Conservation (phyloP, 1,284 basidiomycete species). For the Xanthoconium separans region DNA sequence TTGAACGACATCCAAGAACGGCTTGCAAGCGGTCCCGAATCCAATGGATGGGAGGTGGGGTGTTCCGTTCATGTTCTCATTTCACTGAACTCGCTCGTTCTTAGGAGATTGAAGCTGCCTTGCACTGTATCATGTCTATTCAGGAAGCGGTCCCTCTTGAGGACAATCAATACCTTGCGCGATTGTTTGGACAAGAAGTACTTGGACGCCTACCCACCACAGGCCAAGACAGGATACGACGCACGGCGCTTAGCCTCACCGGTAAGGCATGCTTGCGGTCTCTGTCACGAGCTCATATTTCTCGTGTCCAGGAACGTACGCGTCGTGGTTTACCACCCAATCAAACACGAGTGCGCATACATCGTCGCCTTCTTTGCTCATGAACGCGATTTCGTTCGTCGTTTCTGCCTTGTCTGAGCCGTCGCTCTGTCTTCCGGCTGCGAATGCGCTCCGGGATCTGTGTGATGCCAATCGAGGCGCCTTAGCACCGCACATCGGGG, state of each 20-base stretch:
- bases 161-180: conserved; percentile 59
- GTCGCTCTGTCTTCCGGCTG: conserved; percentile 68
- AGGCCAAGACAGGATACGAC: conserved; percentile 64
- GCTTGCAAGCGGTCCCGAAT: conserved; percentile 39
- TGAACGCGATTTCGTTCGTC: conserved; percentile 56
- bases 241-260: conserved; percentile 70
- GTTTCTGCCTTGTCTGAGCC: conserved; percentile 68
- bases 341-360: conserved; percentile 38
- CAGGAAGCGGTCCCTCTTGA: conserved; percentile 85
- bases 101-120: conserved; percentile 79
- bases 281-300: not conserved
- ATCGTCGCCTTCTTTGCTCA: conserved; percentile 33
- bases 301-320: conserved; percentile 62
- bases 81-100: not conserved
- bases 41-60: conserved; percentile 69
- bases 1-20: conserved; percentile 59
- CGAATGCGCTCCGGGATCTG: conserved; percentile 77
- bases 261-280: conserved; percentile 44
- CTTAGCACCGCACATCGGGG: conserved; percentile 77
- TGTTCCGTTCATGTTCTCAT: not conserved
- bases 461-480: conserved; percentile 84
- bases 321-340: conserved; percentile 78
- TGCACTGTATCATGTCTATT: conserved; percentile 82
- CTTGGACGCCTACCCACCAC: conserved; percentile 65
- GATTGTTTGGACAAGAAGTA: conserved; percentile 69